Percentiles rank a stretch among this genome's conserved stretches.
Evolutionary conservation across 108 stramenopile genomes (phyloP).

Genomic region (Discostella stelligeroides): DNA sequence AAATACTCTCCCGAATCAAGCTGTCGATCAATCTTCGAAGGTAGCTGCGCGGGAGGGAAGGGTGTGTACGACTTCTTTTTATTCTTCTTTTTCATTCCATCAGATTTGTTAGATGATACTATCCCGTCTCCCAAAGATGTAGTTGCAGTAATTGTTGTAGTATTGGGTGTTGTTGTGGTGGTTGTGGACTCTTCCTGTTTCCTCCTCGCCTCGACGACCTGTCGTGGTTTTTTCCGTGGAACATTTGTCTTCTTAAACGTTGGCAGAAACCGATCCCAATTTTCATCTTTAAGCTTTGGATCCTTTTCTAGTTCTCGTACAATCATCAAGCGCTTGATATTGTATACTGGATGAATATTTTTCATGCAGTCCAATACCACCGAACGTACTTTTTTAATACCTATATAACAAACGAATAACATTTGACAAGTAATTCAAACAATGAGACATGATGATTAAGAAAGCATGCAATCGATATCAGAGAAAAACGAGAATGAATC

Average conservation of each 20-base stretch:
- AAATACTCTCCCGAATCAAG: constrained; percentile 95
- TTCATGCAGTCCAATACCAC: constrained; percentile 99
- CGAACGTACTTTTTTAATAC: constrained; percentile 93
- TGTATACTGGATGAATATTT: constrained; percentile 99
- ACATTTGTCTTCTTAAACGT: constrained; percentile 98
- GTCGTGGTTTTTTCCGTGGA: constrained; percentile 79
- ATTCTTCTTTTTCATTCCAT: constrained; percentile 23
- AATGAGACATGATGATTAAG: too few species aligned
- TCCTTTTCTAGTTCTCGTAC: constrained; percentile 97
- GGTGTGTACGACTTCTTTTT: constrained; percentile 96
- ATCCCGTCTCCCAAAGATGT: too few species aligned
- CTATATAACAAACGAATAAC: constrained; percentile 8
- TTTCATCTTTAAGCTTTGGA: constrained; percentile 88
- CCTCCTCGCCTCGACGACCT: constrained; percentile 28
- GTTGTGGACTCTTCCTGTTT: constrained; percentile 4
- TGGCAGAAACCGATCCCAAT: constrained; percentile 98
- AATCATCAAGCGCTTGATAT: constrained; percentile 99
- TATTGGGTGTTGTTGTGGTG: neutral
- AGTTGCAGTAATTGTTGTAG: neutral
- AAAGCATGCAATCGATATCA: too few species aligned
- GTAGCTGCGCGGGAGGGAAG: constrained; percentile 93
- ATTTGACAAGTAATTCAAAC: too few species aligned
- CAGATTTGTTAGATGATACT: too few species aligned
- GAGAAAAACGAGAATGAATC: too few species aligned
- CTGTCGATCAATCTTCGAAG: constrained; percentile 94